These are phyloP conservation scores for Golubevia pallescens DNA, from an alignment of 1,284 basidiomycete species.

Conservation along the genomic window DNA sequence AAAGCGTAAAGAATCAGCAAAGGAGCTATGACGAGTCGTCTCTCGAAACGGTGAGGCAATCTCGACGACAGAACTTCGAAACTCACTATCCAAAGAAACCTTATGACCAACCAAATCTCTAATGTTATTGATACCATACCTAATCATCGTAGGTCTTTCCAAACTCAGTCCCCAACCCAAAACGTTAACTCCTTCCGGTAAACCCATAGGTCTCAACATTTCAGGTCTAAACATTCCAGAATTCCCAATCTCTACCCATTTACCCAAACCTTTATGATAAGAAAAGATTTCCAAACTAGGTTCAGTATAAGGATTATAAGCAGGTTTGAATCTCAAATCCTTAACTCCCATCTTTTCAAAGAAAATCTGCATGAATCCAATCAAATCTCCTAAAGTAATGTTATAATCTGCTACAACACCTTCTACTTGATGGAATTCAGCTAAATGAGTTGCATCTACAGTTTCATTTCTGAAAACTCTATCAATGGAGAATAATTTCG, in stretches of 20 bases:
- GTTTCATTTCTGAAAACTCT: constrained; percentile 99
- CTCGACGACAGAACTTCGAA: no score
- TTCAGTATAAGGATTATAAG: no score
- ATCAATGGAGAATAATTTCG: constrained; percentile 97
- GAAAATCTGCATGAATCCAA: constrained; percentile 70
- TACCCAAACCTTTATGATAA: no score
- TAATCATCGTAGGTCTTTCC: constrained; percentile 98
- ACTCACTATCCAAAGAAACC: constrained; percentile 83
- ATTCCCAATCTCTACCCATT: no score
- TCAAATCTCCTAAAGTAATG: constrained; percentile 93
- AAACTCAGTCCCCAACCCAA: constrained; percentile 96
- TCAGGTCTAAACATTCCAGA: no score
- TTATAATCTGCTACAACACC: constrained; percentile 95
- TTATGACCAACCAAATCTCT: constrained; percentile 96
- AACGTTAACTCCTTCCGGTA: constrained; percentile 78
- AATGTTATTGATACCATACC: constrained; percentile 87
- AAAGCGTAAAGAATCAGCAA: background rate
- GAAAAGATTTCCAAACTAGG: no score
- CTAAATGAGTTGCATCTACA: constrained; percentile 97
- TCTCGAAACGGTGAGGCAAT: no score
- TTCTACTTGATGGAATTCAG: constrained; percentile 99
- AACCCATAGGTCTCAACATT: no score
- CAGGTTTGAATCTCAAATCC: no score
- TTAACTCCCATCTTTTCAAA: no score
- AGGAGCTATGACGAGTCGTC: background rate